Evolutionary conservation across 129 eudicot species (phyloP).

Genomic region (Escallonia rubra): DNA sequence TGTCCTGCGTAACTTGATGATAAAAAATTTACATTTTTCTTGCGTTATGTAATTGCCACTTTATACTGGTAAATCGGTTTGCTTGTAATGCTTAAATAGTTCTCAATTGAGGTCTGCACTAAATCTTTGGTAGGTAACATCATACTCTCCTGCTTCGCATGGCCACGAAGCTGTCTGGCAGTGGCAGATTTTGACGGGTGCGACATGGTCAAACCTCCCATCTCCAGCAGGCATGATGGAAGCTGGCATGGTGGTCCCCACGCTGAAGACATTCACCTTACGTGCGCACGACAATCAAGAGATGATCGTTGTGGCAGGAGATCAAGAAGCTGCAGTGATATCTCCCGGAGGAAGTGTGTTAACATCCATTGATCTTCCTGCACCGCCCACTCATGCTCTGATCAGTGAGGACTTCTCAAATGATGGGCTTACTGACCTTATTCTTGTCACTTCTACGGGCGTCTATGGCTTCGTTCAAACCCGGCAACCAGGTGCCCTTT

Average conservation of each 20-base stretch:
- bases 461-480: conserved; percentile 98
- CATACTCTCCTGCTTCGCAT: conserved; percentile 80
- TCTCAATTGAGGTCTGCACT: background rate
- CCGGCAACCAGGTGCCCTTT: conserved; percentile 96
- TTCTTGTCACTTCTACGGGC: conserved; percentile 81
- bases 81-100: no score
- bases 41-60: no score
- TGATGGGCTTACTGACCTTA: conserved; percentile 85
- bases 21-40: no score
- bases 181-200: conserved; percentile 93
- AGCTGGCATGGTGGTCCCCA: conserved; percentile 75
- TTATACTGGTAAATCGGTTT: no score
- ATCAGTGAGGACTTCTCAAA: conserved; percentile 79
- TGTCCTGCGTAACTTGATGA: no score
- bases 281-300: conserved; percentile 69
- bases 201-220: conserved; percentile 97
- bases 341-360: conserved; percentile 78
- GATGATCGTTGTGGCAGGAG: conserved; percentile 83
- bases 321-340: conserved; percentile 75
- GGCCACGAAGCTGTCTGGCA: conserved; percentile 96
- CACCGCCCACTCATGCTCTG: conserved; percentile 87
- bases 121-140: conserved; percentile 57
- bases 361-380: conserved; percentile 67
- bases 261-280: conserved; percentile 57
- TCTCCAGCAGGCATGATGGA: conserved; percentile 92